Evolutionary conservation across 306 rosid species (phyloP).

Genomic region (Medicago arabica): DNA sequence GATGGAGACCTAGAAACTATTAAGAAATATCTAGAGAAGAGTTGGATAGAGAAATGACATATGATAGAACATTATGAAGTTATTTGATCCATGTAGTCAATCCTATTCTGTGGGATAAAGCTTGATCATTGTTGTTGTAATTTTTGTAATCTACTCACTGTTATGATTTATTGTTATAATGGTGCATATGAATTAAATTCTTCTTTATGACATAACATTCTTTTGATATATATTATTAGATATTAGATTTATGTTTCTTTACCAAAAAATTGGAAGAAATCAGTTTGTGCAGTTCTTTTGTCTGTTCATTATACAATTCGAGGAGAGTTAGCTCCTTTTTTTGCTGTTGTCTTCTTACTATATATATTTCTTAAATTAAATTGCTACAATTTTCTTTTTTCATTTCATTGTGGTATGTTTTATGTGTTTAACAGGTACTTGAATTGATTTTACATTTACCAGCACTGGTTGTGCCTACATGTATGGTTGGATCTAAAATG

Average conservation of each 20-base stretch:
- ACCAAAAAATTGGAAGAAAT: neutral
- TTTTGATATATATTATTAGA: neutral
- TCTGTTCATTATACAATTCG: neutral
- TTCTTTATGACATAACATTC: too few relatives aligned
- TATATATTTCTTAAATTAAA: neutral
- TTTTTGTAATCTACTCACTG: too few relatives aligned
- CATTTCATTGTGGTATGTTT: neutral
- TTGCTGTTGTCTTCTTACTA: too few relatives aligned
- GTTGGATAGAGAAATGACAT: too few relatives aligned
- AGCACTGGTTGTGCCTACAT: slow-evolving; percentile 23
- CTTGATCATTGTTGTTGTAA: too few relatives aligned
- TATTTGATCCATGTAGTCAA: too few relatives aligned
- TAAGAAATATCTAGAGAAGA: too few relatives aligned
- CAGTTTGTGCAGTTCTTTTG: neutral
- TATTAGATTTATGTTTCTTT: neutral
- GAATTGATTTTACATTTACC: slow-evolving; percentile 26
- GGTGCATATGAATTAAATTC: too few relatives aligned
- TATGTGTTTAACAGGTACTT: slow-evolving; percentile 40
- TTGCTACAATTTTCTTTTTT: neutral
- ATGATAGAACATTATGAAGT: too few relatives aligned
- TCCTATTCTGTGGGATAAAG: too few relatives aligned
- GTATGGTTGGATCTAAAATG: slow-evolving; percentile 3
- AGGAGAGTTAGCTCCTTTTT: neutral
- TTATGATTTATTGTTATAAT: too few relatives aligned
- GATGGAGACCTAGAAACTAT: too few relatives aligned